Base-by-base conservation (phyloP, 768 basidiomycete genomes). In the Psilocybe subaeruginosa region DNA sequence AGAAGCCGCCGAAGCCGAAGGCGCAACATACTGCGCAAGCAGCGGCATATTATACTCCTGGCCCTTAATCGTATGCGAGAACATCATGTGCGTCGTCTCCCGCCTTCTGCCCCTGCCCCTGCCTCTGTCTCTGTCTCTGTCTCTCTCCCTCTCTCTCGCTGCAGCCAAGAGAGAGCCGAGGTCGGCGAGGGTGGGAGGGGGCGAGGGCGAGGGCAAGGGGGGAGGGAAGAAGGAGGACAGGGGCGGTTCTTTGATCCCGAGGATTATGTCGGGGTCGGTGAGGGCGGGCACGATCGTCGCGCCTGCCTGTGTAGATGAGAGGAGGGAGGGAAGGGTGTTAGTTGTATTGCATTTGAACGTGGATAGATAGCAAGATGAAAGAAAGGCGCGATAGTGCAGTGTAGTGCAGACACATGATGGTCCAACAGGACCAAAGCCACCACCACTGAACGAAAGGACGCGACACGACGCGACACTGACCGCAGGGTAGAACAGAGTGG, bases 211-310 rank as follows among this genome's bases (percentile, higher is more conserved):
- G 43, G 62, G 58, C 49, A 67, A 19, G 83, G 80, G 31, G 75
- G 60, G 41, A 4, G 7, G 41, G 5, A 4, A 0, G n/a, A 71
- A 54, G 57, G 35, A 94, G 29, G 74, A 48, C 6, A 95, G 71
- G 8, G 91, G 90, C 0, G 90, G 86, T 72, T 97, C 95, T 68
- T 97, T 97, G 74, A 97, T 95, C 2, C 95, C 95, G 4, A 95
- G 69, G 33, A 95, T 73, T 54, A 97, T 85, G 64, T 95, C 88
- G 0, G 92, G 87, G 5, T 83, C 77, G 3, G 76, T 73, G 16
- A 9, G 81, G 69, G 57, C 82, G 80, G 56, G 90, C 69, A 48
- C 74, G 77, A 94, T 71, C 14, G 72, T 77, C 17, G 95, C 95
- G 14, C 95, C 95, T 37, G 89, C 95, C 93, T 96, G 14, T 43